phyloP scores from a whole-genome alignment of 306 rosid genomes.

The Glycine latifolia region DNA sequence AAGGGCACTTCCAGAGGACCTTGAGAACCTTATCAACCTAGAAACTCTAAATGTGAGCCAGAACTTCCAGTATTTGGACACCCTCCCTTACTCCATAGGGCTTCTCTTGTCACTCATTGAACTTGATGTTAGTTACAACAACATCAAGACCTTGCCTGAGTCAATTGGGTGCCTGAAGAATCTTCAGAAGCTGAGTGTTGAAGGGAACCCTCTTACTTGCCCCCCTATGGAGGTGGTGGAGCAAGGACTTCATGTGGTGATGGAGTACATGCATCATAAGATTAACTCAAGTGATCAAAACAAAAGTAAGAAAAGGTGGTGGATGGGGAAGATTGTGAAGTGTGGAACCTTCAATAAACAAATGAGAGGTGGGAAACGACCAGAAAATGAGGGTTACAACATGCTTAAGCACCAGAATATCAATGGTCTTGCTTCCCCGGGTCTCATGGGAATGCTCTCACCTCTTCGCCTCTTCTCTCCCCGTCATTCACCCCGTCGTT shows the following conservation, averaged over 20 bases:
- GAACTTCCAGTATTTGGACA: constrained; percentile 76
- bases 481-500: constrained; percentile 40
- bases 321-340: constrained; percentile 74
- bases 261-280: constrained; percentile 67
- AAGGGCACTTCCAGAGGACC: constrained; percentile 67
- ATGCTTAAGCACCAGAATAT: constrained; percentile 66
- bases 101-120: constrained; percentile 79
- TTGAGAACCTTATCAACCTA: constrained; percentile 87
- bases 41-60: constrained; percentile 86
- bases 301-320: constrained; percentile 62
- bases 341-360: constrained; percentile 65
- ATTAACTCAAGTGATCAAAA: constrained; percentile 55
- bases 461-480: constrained; percentile 86
- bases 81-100: constrained; percentile 83
- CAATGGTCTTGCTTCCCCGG: constrained; percentile 76
- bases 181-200: constrained; percentile 68
- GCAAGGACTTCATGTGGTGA: constrained; percentile 71
- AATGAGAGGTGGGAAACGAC: constrained; percentile 1
- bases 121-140: constrained; percentile 87
- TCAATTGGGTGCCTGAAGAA: constrained; percentile 83
- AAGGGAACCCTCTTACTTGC: constrained; percentile 80
- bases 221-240: constrained; percentile 77
- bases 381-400: constrained; percentile 54
- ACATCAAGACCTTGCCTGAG: constrained; percentile 64
- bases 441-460: constrained; percentile 73